Evolutionary conservation across 345 rosid species (phyloP), one percentile per base, ranked within the genome.

Genomic region (Turnera subulata): DNA sequence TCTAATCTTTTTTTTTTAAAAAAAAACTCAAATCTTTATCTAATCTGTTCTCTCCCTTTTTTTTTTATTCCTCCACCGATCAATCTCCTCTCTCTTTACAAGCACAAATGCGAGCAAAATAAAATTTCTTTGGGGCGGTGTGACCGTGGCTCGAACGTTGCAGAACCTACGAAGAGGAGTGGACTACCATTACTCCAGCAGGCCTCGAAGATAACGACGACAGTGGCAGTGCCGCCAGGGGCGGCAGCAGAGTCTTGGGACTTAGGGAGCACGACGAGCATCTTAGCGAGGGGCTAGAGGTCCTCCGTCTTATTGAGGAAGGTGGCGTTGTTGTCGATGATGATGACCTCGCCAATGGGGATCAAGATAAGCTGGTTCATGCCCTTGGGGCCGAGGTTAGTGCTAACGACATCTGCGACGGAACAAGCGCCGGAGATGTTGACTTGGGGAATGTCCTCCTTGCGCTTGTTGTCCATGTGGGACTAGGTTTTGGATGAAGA

Each of bases 361-460:
- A 92, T 78, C 45, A 95, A 87, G 63, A 93, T 93, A 96, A 93
- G 89, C 75, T 93, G 87, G 79, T 93, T 97, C 97, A 93, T 87
- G 0, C 99, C 99, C 50, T 85, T 93, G 22, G 99, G 99, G n/a
- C 97, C 99, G 19, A 93, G 77, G 52, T 92, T 85, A 32, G 99
- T 93, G 6, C 97, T 84, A 6, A 90, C 92, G 20, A 96, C 92
- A 55, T 93, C 92, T 0, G 96, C 85, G 15, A 93, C 96, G 4
- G 96, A 76, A 18, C 96, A 66, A 7, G 87, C 96, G 0, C 96
- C 83, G 54, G 68, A 71, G 67, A 93, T 89, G 78, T 93, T 93
- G 24, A 89, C 87, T 48, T 80, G 82, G 53, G 97, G 92, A 74
- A 93, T 72, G 62, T 93, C 97, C 42, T 85, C 96, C 66, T 84